Base-by-base conservation (phyloP, 441 rosid species). In the Iberis amara region DNA sequence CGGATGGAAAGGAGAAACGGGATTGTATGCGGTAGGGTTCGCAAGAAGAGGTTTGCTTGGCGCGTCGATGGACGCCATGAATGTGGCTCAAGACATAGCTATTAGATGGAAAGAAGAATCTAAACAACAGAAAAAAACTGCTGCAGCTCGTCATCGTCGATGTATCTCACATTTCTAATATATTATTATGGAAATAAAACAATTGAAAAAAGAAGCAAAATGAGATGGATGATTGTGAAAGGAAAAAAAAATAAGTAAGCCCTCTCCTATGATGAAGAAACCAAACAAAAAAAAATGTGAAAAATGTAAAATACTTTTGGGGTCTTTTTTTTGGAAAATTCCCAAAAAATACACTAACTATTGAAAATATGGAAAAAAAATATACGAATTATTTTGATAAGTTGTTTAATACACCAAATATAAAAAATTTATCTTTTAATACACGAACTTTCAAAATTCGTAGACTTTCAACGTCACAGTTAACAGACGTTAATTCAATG, bases 21-120 rank as follows among this genome's bases (percentile, higher is more conserved):
- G 96, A 62, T 68, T 88, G 33, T 89, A 85, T 58, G 95, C 96
- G 35, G 95, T 83, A 3, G 95, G 95, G 55, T 89, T 85, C 72
- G 79, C 92, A 10, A 73, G 76, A 66, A 89, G 71, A 74, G 92
- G 89, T 0, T 64, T 89, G 9, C 68, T 80, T 2, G 96, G 95
- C 18, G 89, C 87, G 33, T 79, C 92, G 23, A 38, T 74, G 2
- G 91, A 85, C 52, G 87, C 96, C 0, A 45, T 64, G 15, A 76
- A 76, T 65, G 84, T 81, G 11, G 79, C 85, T 37, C 65, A 55
- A 47, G 91, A 85, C 45, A 75, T 85, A 36, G 76, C 85, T 33
- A 74, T 47, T 46, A 58, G 52, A 48, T 88, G 96, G 94, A 88
- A 81, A 57, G 81, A 81, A 61, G 96, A 81, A 62, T 75, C 91